Base-by-base conservation (phyloP, 1,284 basidiomycete species). In the Microbotryum scabiosae region DNA sequence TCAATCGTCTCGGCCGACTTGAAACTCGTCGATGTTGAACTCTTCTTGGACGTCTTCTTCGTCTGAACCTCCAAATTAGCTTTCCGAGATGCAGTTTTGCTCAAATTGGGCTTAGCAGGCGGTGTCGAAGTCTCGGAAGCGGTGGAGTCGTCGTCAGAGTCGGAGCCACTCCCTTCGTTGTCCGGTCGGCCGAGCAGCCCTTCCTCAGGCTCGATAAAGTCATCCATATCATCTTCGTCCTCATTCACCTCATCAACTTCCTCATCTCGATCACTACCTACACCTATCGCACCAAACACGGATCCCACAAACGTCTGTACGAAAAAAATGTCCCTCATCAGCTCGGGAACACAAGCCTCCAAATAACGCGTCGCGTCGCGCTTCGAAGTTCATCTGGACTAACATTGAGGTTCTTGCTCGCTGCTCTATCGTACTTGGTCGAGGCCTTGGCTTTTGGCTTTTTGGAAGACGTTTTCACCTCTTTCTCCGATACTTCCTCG, bases 261-360 rank as follows among this genome's bases (percentile, higher is more conserved):
- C 85, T 81, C 69, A 80, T 85, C 64, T 0, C 81, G 3, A 69
- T 78, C 32, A 85, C 81, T 57, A 84, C 82, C 5, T 86, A 12
- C 36, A 41, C 14, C 36, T 1, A 1, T 41, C 14, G 0, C 36
- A 41, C 36, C 36, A 41, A 41, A 41, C 12, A 41, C 36, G 36
- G 36, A 5, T 4, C 36, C 51, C 14, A 25, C 26, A 30, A n/a
- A 25, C 4, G 25, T n/a, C 51, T 52, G 51, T 18, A 25, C 12
- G 26, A 10, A 21, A 16, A 21, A 16, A n/a, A 2, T 21, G 47
- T 1, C 20, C 28, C 5, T 52, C 51, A 18, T 28, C 26, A 28
- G 25, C 32, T 52, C 25, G 25, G 2, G 32, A 30, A 8, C 4
- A 25, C 20, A 32, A 20, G 25, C 25, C 51, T 20, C 12, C 12